Conservation (phyloP, 2,329 filamentous ascomycete species). For the Colletotrichum shisoi region DNA sequence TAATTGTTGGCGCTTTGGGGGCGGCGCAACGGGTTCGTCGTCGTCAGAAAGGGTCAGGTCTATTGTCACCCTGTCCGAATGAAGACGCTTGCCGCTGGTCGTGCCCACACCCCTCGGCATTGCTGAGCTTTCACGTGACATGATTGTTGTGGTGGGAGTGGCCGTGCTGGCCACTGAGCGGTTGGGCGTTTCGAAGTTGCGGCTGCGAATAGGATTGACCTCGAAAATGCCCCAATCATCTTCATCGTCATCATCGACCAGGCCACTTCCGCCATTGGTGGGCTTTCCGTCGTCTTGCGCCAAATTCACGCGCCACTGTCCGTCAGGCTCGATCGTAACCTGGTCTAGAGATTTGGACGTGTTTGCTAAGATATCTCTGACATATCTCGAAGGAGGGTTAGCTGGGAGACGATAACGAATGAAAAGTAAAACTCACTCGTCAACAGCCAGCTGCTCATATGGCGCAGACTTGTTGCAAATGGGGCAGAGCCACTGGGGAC, state of each 20-base stretch:
- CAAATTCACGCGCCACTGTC: conserved; percentile 69
- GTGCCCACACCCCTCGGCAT: conserved; percentile 49
- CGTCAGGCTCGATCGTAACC: conserved; percentile 88
- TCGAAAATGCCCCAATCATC: conserved; percentile 62
- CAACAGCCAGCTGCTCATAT: conserved; percentile 84
- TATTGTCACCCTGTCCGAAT: conserved; percentile 59
- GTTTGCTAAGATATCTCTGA: conserved; percentile 81
- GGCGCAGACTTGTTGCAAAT: conserved; percentile 85
- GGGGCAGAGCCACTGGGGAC: conserved; percentile 95
- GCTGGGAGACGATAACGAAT: conserved; percentile 6
- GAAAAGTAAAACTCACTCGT: conserved; percentile 68
- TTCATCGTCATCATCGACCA: conserved; percentile 48
- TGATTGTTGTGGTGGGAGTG: conserved; percentile 50
- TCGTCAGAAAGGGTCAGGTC: conserved; percentile 67
- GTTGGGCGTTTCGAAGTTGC: conserved; percentile 51
- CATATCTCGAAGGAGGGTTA: conserved; percentile 66
- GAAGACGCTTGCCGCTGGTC: conserved; percentile 58
- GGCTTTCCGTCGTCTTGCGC: conserved; percentile 45
- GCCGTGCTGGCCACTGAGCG: conserved; percentile 48
- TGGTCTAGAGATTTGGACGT: conserved; percentile 78
- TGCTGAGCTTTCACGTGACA: conserved; percentile 51
- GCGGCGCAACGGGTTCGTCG: conserved; percentile 59
- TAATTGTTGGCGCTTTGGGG: conserved; percentile 57
- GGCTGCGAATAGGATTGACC: conserved; percentile 49
- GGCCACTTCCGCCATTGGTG: conserved; percentile 43